phyloP scores from a whole-genome alignment of 495 filamentous ascomycete genomes.

The Penicillium macrosclerotiorum region DNA sequence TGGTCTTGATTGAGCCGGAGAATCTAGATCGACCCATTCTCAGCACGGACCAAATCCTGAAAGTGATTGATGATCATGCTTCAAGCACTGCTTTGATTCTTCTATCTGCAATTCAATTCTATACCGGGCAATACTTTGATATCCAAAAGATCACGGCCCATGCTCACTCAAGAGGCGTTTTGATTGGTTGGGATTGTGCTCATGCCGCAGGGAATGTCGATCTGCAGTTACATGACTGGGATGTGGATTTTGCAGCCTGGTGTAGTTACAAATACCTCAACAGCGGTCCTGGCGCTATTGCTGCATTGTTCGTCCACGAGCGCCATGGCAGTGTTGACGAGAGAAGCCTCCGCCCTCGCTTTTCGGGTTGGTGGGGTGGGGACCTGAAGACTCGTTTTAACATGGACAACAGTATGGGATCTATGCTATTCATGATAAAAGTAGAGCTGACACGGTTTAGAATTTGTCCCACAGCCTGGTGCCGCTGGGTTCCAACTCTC shows the following conservation, averaged over 20 bases:
- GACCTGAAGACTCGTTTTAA: conserved; percentile 72
- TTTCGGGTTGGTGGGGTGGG: conserved; percentile 91
- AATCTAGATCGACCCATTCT: conserved; percentile 50
- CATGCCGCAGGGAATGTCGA: conserved; percentile 93
- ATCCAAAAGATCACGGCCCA: conserved; percentile 79
- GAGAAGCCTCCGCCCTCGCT: conserved; percentile 51
- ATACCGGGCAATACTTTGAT: conserved; percentile 89
- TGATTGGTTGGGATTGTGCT: conserved; percentile 92
- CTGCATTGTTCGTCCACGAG: conserved; percentile 83
- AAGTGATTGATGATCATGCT: conserved; percentile 74
- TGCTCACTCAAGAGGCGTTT: conserved; percentile 71
- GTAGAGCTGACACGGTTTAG: conserved; percentile 17
- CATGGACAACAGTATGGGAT: conserved; percentile 63
- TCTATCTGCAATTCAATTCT: conserved; percentile 91
- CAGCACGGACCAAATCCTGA: conserved; percentile 70
- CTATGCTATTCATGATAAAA: background rate
- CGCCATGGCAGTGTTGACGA: conserved; percentile 58
- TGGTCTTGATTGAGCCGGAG: conserved; percentile 73
- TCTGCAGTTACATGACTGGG: conserved; percentile 82
- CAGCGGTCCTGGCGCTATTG: conserved; percentile 83
- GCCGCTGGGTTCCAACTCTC: conserved; percentile 63
- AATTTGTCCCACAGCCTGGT: conserved; percentile 68
- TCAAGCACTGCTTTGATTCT: conserved; percentile 74
- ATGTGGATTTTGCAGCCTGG: conserved; percentile 96
- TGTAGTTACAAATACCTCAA: conserved; percentile 98